phyloP scores from a whole-genome alignment of 768 basidiomycete genomes.

The Lactarius vividus region DNA sequence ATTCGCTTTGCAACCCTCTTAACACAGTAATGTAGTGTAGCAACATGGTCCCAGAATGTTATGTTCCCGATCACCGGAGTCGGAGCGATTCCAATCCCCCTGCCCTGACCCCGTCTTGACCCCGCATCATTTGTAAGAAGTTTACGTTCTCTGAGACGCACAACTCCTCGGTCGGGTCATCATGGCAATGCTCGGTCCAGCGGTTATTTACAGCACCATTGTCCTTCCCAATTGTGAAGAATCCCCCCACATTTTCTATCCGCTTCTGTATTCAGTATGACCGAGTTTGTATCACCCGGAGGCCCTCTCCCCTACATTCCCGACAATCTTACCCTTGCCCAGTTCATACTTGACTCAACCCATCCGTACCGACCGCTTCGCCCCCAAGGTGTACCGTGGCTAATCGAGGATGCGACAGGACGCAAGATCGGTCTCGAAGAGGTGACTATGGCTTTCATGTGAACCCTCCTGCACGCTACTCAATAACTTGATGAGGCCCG shows the following conservation, averaged over 20 bases:
- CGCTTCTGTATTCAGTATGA: slow-evolving; percentile 13
- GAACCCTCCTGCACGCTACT: not conserved
- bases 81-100: not conserved
- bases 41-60: not conserved
- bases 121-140: not conserved
- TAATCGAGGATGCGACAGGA: slow-evolving; percentile 44
- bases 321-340: slow-evolving; percentile 30
- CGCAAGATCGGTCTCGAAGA: slow-evolving; percentile 38
- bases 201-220: not conserved
- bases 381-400: slow-evolving; percentile 34
- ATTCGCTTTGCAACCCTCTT: slow-evolving; percentile 39
- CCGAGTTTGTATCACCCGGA: slow-evolving; percentile 21
- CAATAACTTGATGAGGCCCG: slow-evolving; percentile 33
- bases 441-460: slow-evolving; percentile 29
- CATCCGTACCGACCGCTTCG: slow-evolving; percentile 25
- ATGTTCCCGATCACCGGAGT: not conserved
- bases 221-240: not conserved
- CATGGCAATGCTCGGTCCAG: not conserved
- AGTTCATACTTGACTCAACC: slow-evolving; percentile 30
- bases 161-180: not conserved
- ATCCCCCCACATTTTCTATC: not conserved
- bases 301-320: slow-evolving; percentile 23
- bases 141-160: not conserved
- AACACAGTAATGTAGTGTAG: slow-evolving; percentile 6
- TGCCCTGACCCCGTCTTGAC: not conserved